Conservation (phyloP, 2,329 filamentous ascomycete species). For the Stenocarpella maydis region DNA sequence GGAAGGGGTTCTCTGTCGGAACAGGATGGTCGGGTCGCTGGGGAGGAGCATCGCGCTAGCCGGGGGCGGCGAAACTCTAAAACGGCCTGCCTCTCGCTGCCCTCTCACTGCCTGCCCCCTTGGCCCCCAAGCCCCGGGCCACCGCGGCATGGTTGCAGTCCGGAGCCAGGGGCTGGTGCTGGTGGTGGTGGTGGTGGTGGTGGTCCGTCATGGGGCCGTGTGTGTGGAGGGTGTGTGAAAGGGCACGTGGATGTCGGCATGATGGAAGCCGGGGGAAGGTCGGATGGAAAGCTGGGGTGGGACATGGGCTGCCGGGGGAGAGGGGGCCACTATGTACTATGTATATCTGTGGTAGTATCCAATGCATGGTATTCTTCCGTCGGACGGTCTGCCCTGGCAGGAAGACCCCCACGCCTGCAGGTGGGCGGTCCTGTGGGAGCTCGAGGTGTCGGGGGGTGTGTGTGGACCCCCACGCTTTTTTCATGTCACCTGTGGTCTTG, state of each 20-base stretch:
- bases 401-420: background rate
- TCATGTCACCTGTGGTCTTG: background rate
- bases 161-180: background rate
- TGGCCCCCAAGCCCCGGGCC: too few species aligned
- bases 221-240: background rate
- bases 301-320: constrained; percentile 3
- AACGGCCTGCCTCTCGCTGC: background rate
- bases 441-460: background rate
- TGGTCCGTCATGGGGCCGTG: background rate
- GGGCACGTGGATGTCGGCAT: constrained; percentile 13
- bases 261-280: background rate
- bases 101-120: background rate
- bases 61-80: constrained; percentile 9
- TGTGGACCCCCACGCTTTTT: background rate
- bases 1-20: too few species aligned
- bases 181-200: too few species aligned
- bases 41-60: background rate
- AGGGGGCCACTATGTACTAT: too few species aligned
- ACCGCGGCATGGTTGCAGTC: constrained; percentile 11
- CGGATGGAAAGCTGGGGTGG: background rate
- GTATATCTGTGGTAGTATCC: background rate
- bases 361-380: too few species aligned
- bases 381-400: background rate
- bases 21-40: too few species aligned
- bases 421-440: too few species aligned